Evolutionary conservation across 2,329 filamentous ascomycete species (phyloP), one percentile per base, ranked within the genome.

Genomic region (Aureobasidium subglaciale): DNA sequence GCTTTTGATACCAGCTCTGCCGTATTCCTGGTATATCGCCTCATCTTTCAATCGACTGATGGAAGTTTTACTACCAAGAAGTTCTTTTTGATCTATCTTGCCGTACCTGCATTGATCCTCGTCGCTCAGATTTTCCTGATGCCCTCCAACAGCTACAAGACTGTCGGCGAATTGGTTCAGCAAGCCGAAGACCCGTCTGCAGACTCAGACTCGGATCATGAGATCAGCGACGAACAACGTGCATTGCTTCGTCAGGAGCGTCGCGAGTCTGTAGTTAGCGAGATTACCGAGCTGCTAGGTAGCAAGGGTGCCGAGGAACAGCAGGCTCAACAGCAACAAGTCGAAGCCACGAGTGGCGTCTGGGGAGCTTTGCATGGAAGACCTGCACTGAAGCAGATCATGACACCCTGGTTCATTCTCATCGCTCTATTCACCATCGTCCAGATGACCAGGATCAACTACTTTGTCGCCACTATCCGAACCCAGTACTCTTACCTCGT

Each of bases 391-490:
- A 73, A 88, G 63, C 91, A 96, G 70, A 86, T 96, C 61, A 70
- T 73, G 7, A 88, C 86, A 2, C 86, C 86, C 0, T 96, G 90
- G 90, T 96, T 93, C 68, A 75, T 90, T 16, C 78, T 95, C 34
- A 88, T 95, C 63, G 87, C 88, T 5, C 71, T 90, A 18, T 92
- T 95, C 68, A 95, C 89, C 3, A 70, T 79, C 41, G 59, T 79
- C 25, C 77, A 79, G 67, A 82, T 78, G 73, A 64, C 67, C 13
- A 64, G 75, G 9, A 95, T 95, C 78, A 95, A 95, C 73, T 95
- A 90, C 74, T 95, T 95, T 67, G 88, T 96, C 53, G 89, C 90
- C 3, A 95, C 90, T 2, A 85, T 95, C 60, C 80, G 87, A 2
- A 78, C 85, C 1, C 90, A 96, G 69, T 95, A 95, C 71, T 80